Conservation (phyloP, 164 flowering plant species). For the Vitis riparia region DNA sequence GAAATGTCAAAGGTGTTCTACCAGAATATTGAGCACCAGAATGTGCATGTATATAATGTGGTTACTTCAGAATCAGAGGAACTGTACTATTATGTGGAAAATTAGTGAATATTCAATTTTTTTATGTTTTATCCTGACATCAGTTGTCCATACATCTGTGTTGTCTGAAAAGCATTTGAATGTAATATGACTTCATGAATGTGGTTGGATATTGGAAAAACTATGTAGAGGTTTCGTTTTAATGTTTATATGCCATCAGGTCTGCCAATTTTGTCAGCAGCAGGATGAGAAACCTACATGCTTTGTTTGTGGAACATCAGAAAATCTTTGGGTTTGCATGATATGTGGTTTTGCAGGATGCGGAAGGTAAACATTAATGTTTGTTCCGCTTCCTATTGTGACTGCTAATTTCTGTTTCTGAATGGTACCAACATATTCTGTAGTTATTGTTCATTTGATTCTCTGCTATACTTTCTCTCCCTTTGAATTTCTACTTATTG, state of each 20-base stretch:
- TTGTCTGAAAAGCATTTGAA: conserved; percentile 1
- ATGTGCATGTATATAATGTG: no score
- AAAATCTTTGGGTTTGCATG: conserved; percentile 83
- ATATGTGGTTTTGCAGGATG: conserved; percentile 97
- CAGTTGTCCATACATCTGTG: no score
- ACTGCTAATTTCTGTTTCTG: background rate
- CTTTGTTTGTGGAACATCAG: conserved; percentile 71
- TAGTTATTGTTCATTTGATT: background rate
- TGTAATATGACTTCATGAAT: background rate
- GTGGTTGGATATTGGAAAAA: background rate
- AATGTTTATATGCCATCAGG: conserved; percentile 39
- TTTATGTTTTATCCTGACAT: no score
- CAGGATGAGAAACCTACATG: conserved; percentile 80
- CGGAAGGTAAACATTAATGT: conserved; percentile 59
- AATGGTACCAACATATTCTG: background rate
- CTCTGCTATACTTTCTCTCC: background rate
- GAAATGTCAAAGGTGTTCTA: no score
- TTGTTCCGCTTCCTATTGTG: background rate
- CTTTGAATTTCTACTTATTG: conserved; percentile 2
- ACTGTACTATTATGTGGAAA: no score
- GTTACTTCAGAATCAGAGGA: no score
- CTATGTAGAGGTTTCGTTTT: conserved; percentile 8
- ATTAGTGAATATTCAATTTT: no score
- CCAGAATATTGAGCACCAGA: no score
- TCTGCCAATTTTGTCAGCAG: conserved; percentile 82